Base-by-base conservation (phyloP, 1,284 basidiomycete genomes). In the Ganoderma lingzhi region DNA sequence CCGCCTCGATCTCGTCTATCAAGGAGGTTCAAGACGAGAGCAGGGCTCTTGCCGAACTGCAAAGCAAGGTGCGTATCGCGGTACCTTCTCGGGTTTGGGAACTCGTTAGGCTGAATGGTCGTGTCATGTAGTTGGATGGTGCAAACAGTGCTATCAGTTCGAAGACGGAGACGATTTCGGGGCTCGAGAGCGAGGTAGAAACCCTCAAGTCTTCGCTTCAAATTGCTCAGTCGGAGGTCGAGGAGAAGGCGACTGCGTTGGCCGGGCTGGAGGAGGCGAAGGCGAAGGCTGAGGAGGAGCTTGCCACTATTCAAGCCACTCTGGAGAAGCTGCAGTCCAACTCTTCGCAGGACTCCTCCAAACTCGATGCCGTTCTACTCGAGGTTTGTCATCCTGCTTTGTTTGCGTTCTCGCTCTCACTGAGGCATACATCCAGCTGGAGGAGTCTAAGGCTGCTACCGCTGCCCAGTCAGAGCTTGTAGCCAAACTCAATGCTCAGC, bases 1-100 rank as follows among this genome's bases (percentile, higher is more conserved):
- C 86, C 35, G 82, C 84, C 17, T 93, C 92, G 3, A 88, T 93
- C 62, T 86, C 90, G 15, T 92, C 92, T 4, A 88, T 93, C 69
- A 86, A 83, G 69, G 93, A 93, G 74, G 82, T 90, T 14, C 87
- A 86, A 72, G 90, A 89, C 72, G 89, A 90, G 73, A 82, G 78
- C n/a, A 87, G 87, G 74, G 84, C 79, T 19, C 72, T 88, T 32
- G 84, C 86, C 65, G 90, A 88, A 65, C 74, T 93, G 30, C 88
- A 91, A 77, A 81, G 77, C 65, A 89, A 93, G 86, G 92, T 88
- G 75, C 62, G 80, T 60, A 10, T 39, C 55, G 30, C 64, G 42
- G 62, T 58, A 3, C 65, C 60, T 59, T 53, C 32, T 55, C 39
- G 65, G 65, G 8, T 42, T 2, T 23, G n/a, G 59, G 30, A 51